Conservation (phyloP, 2,329 filamentous ascomycete genomes). For the Neonectria neomacrospora region DNA sequence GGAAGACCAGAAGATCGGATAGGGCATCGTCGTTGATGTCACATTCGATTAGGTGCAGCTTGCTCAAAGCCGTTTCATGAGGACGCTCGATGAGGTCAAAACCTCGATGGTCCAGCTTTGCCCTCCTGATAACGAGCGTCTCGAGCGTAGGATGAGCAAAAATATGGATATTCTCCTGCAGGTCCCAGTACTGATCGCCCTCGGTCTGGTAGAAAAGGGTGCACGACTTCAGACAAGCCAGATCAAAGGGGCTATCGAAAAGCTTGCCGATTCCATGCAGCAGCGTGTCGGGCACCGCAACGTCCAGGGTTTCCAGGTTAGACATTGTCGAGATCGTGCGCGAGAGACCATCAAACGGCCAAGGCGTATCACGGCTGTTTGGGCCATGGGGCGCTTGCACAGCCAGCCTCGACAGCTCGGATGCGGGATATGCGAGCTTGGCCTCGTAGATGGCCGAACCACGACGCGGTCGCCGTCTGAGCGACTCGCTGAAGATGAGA, state of each 20-base stretch:
- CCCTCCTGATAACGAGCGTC: conserved; percentile 56
- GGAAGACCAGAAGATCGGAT: conserved; percentile 54
- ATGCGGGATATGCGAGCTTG: conserved; percentile 57
- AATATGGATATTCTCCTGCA: conserved; percentile 63
- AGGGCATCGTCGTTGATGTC: conserved; percentile 59
- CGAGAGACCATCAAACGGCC: conserved; percentile 51
- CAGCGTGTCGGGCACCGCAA: conserved; percentile 57
- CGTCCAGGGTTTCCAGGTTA: conserved; percentile 59
- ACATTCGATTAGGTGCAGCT: conserved; percentile 60
- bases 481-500: conserved; percentile 60
- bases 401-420: conserved; percentile 55
- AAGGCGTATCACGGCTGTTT: background rate
- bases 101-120: conserved; percentile 58
- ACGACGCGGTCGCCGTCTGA: conserved; percentile 57
- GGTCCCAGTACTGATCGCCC: conserved; percentile 59
- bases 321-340: conserved; percentile 61
- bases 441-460: conserved; percentile 60
- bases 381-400: conserved; percentile 47
- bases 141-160: conserved; percentile 62
- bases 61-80: conserved; percentile 57
- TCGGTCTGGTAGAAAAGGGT: conserved; percentile 59
- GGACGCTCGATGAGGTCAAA: conserved; percentile 61
- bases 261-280: conserved; percentile 59
- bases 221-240: conserved; percentile 60
- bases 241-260: conserved; percentile 62